A percentile compares a stretch with the other conserved stretches of the same genome.
These are phyloP conservation scores for Thermothelomyces thermophilus DNA, from an alignment of 2,329 filamentous ascomycete species.

Conservation along the genomic window DNA sequence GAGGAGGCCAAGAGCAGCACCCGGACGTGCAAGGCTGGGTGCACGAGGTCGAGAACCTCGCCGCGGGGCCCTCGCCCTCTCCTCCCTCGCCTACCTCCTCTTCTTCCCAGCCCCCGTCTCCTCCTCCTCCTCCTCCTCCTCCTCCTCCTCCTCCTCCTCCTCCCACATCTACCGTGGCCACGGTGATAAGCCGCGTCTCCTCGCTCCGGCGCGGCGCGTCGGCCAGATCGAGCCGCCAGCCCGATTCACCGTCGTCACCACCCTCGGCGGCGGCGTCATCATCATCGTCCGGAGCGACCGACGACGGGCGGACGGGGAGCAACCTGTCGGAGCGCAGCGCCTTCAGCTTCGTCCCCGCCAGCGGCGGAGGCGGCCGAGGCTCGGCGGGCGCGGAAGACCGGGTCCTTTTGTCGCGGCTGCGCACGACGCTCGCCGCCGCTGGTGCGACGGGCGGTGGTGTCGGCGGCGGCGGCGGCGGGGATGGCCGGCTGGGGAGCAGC, in stretches of 20 bases:
- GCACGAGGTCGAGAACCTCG: conserved; percentile 43
- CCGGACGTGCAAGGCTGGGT: conserved; percentile 54
- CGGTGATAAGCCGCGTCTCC: too few relatives aligned
- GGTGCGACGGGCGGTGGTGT: neutral
- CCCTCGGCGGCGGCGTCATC: neutral
- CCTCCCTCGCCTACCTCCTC: conserved; percentile 3
- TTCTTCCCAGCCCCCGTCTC: neutral
- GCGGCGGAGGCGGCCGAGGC: neutral
- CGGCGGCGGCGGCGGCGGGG: neutral
- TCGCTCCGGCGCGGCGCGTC: conserved; percentile 8
- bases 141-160: conserved; percentile 1
- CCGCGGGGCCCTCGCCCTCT: too few relatives aligned
- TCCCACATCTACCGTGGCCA: too few relatives aligned
- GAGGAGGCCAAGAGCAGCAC: conserved; percentile 32
- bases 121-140: too few relatives aligned
- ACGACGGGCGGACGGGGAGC: conserved; percentile 42
- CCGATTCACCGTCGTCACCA: neutral
- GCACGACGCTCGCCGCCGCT: neutral
- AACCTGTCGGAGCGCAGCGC: conserved; percentile 50
- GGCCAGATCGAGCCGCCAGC: conserved; percentile 1
- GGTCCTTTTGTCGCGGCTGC: conserved; percentile 6
- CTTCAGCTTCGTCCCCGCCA: conserved; percentile 28
- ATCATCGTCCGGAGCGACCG: neutral
- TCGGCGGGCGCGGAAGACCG: neutral
- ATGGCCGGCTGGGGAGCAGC: neutral